These are phyloP conservation scores for Cercis canadensis DNA, from an alignment of 306 rosid genomes.

Conservation along the genomic window DNA sequence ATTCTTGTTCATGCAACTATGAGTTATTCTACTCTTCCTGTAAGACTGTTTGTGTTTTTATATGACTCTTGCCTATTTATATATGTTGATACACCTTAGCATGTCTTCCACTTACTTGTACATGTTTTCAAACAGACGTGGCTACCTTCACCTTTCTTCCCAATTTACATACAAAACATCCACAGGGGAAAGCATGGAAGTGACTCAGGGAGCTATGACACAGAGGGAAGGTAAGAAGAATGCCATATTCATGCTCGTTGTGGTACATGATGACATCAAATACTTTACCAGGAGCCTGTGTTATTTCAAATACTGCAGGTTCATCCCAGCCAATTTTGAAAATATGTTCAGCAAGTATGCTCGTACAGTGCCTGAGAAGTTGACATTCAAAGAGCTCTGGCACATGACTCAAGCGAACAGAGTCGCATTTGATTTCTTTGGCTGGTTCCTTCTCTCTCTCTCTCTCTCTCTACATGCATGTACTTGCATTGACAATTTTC, in stretches of 20 bases:
- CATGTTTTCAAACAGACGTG: slow-evolving; percentile 58
- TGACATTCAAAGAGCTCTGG: slow-evolving; percentile 66
- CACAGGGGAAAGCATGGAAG: slow-evolving; percentile 82
- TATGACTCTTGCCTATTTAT: neutral
- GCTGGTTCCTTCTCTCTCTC: slow-evolving; percentile 53
- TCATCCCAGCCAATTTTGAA: slow-evolving; percentile 71
- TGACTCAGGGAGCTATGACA: slow-evolving; percentile 69
- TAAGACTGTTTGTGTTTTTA: slow-evolving; percentile 40
- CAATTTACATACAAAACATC: slow-evolving; percentile 65
- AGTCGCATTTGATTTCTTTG: slow-evolving; percentile 69
- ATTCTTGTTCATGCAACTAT: slow-evolving; percentile 51
- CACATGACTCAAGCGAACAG: slow-evolving; percentile 77
- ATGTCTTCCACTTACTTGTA: slow-evolving; percentile 1
- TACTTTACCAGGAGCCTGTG: slow-evolving; percentile 10
- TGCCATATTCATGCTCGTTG: neutral
- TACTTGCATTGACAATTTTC: neutral
- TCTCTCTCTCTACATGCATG: neutral
- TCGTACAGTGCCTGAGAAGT: slow-evolving; percentile 61
- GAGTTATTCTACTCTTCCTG: slow-evolving; percentile 74
- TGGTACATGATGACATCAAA: neutral
- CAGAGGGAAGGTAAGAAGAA: slow-evolving; percentile 72
- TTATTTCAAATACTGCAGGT: slow-evolving; percentile 44
- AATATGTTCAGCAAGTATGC: slow-evolving; percentile 79
- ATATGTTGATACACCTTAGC: neutral
- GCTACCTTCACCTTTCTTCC: slow-evolving; percentile 75